phyloP scores from a whole-genome alignment of 176 grass and related monocot species.

The bread wheat (Triticum aestivum) region DNA sequence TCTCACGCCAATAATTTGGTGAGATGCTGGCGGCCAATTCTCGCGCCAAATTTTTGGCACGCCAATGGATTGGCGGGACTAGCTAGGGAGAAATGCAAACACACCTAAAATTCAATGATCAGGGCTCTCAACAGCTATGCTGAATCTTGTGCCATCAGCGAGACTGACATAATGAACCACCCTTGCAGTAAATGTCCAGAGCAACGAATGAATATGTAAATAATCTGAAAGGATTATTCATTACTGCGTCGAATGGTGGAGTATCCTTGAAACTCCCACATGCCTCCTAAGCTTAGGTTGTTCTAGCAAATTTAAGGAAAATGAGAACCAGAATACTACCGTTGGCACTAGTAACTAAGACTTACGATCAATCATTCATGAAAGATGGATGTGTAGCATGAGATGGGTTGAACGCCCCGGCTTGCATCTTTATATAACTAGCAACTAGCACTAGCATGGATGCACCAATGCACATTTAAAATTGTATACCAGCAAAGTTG shows the following conservation, averaged over 20 bases:
- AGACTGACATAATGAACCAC: background rate
- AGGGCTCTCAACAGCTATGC: too few species aligned
- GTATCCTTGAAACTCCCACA: background rate
- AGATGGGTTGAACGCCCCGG: background rate
- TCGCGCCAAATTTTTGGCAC: too few species aligned
- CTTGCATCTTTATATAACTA: background rate
- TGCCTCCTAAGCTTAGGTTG: background rate
- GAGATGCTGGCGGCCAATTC: too few species aligned
- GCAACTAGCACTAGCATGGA: background rate
- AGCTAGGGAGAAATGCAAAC: too few species aligned
- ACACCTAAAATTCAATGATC: too few species aligned
- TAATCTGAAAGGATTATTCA: background rate
- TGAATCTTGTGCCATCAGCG: background rate
- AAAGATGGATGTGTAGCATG: background rate
- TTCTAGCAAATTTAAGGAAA: background rate
- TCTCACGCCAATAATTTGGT: too few species aligned
- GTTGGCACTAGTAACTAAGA: background rate
- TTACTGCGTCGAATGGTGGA: background rate
- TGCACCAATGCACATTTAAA: too few species aligned
- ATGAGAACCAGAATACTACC: background rate
- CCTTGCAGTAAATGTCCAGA: background rate
- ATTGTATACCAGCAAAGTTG: too few species aligned
- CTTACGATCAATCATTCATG: too few species aligned
- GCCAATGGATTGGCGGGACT: too few species aligned
- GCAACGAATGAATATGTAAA: background rate